phyloP scores from a whole-genome alignment of 352 stramenopile genomes.

The Bremia lactucae region DNA sequence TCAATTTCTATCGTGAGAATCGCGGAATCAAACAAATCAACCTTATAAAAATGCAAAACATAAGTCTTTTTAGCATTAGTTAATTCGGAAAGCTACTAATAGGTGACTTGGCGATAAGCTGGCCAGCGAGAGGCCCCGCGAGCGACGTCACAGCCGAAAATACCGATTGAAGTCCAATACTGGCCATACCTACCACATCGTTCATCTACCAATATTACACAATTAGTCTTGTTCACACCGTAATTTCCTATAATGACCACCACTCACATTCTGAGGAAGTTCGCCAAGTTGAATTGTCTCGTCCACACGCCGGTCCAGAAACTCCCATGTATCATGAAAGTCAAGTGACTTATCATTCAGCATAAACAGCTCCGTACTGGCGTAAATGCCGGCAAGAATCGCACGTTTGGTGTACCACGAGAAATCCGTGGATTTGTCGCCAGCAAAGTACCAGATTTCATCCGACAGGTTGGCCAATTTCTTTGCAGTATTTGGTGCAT shows the following conservation, averaged over 20 bases:
- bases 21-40: too few species aligned
- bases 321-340: constrained; percentile 74
- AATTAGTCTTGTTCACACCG: not conserved
- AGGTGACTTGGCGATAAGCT: too few species aligned
- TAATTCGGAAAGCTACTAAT: too few species aligned
- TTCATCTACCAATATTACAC: constrained; percentile 27
- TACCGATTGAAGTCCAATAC: constrained; percentile 66
- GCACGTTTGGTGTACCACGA: constrained; percentile 84
- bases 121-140: constrained; percentile 53
- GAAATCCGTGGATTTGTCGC: constrained; percentile 73
- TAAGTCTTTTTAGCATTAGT: too few species aligned
- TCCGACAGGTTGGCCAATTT: constrained; percentile 62
- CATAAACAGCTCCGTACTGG: constrained; percentile 77
- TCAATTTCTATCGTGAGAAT: too few species aligned
- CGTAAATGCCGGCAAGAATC: constrained; percentile 66
- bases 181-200: constrained; percentile 69
- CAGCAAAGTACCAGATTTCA: constrained; percentile 84
- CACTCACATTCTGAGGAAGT: constrained; percentile 66
- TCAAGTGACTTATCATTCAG: constrained; percentile 66
- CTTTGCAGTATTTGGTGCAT: constrained; percentile 58
- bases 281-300: constrained; percentile 76
- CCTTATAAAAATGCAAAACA: too few species aligned
- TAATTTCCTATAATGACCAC: not conserved
- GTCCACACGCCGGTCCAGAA: constrained; percentile 72
- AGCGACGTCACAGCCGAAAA: constrained; percentile 69